Conservation (phyloP, 164 flowering plant species). For the Stephania yunnanensis region DNA sequence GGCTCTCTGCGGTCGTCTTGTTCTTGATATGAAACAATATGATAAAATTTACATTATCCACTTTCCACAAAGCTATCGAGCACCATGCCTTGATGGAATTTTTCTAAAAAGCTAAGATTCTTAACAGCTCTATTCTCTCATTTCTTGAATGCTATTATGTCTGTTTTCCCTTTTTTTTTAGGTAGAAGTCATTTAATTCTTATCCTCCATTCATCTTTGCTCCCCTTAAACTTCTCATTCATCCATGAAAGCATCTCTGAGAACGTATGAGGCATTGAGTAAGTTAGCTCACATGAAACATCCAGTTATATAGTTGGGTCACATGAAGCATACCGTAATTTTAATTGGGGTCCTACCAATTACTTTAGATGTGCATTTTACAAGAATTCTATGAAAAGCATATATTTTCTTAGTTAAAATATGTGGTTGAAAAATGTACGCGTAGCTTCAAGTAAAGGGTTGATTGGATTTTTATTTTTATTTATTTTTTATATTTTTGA, state of each 20-base stretch:
- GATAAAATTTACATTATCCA: neutral
- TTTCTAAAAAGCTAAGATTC: neutral
- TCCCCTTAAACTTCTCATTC: neutral
- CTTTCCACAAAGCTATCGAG: neutral
- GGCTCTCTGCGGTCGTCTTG: neutral
- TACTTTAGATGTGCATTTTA: neutral
- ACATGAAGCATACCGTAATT: neutral
- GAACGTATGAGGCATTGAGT: neutral
- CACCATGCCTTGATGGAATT: constrained; percentile 1
- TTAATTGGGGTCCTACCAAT: neutral
- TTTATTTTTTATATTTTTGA: too few species aligned
- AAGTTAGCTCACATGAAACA: neutral
- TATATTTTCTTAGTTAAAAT: neutral
- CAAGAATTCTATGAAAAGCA: neutral
- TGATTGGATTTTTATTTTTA: too few species aligned
- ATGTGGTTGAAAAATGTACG: neutral
- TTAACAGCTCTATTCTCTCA: constrained; percentile 1
- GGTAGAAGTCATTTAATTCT: neutral
- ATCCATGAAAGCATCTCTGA: neutral
- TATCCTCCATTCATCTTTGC: neutral
- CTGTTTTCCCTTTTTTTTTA: neutral
- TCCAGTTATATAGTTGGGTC: neutral
- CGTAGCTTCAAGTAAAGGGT: neutral
- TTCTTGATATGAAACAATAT: neutral
- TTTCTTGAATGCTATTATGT: neutral